phyloP scores from a whole-genome alignment of 2,329 filamentous ascomycete species.

The Aspergillus sp. region DNA sequence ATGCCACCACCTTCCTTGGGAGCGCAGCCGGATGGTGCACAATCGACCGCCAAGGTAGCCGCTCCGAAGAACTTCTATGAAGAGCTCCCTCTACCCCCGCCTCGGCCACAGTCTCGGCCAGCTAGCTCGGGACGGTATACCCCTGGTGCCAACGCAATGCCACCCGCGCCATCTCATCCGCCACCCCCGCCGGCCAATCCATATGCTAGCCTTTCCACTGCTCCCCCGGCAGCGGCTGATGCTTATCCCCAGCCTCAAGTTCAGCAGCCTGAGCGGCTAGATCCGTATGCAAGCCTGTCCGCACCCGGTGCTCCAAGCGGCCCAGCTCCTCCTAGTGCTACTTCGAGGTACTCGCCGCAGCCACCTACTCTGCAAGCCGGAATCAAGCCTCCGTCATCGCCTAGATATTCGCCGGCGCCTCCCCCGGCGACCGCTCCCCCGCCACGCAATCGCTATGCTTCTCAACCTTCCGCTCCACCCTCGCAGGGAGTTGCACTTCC shows the following conservation, averaged over 20 bases:
- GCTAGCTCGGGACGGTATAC: constrained; percentile 48
- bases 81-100: constrained; percentile 65
- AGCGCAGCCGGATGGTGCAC: constrained; percentile 25
- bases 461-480: constrained; percentile 37
- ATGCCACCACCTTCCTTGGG: constrained; percentile 27
- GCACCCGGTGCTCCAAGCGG: constrained; percentile 31
- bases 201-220: constrained; percentile 24
- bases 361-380: constrained; percentile 36
- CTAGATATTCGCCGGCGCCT: constrained; percentile 51
- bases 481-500: constrained; percentile 44
- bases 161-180: constrained; percentile 20
- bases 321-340: constrained; percentile 31
- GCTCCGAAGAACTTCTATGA: constrained; percentile 68
- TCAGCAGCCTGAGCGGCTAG: constrained; percentile 35
- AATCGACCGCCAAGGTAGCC: constrained; percentile 29
- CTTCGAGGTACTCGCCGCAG: constrained; percentile 47
- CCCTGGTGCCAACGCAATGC: constrained; percentile 34
- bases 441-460: constrained; percentile 42
- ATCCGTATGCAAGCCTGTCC: constrained; percentile 34
- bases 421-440: constrained; percentile 33
- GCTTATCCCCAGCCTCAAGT: constrained; percentile 26
- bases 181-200: constrained; percentile 20
- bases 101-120: constrained; percentile 58
- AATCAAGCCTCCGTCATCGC: constrained; percentile 39
- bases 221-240: constrained; percentile 24